These are phyloP conservation scores for Babesia bigemina DNA, from an alignment of 169 alveolate genomes.

Conservation along the genomic window DNA sequence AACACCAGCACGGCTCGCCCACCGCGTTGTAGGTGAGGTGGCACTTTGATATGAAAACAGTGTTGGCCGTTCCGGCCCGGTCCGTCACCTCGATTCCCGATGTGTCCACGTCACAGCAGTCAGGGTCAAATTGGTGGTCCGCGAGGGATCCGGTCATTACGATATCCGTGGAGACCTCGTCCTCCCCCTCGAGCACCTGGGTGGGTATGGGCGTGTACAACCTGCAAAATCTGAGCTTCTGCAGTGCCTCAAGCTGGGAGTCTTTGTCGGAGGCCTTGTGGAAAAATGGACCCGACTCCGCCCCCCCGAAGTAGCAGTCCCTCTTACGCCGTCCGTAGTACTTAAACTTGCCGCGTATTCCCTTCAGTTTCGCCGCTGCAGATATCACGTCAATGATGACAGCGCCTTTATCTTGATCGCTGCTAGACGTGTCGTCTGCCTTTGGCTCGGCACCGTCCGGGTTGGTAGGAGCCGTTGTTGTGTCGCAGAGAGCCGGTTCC, in stretches of 20 bases:
- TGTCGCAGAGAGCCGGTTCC: no score
- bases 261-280: neutral
- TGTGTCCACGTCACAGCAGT: conserved; percentile 23
- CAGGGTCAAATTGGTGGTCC: conserved; percentile 15
- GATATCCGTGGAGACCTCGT: neutral
- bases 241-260: neutral
- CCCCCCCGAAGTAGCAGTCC: no score
- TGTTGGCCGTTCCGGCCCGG: neutral
- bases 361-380: neutral
- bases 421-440: no score
- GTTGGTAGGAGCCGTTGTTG: no score
- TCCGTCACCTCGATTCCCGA: neutral
- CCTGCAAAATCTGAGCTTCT: conserved; percentile 1
- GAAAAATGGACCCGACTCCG: neutral
- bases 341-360: neutral
- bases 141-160: conserved; percentile 19
- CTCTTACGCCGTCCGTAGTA: neutral
- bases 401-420: neutral
- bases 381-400: neutral
- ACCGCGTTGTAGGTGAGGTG: conserved; percentile 42
- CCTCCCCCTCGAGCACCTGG: neutral
- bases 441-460: no score
- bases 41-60: conserved; percentile 35
- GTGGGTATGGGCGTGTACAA: conserved; percentile 34
- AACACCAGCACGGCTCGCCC: conserved; percentile 56